Base-by-base conservation (phyloP, 768 basidiomycete genomes). In the Pisolithus tinctorius region DNA sequence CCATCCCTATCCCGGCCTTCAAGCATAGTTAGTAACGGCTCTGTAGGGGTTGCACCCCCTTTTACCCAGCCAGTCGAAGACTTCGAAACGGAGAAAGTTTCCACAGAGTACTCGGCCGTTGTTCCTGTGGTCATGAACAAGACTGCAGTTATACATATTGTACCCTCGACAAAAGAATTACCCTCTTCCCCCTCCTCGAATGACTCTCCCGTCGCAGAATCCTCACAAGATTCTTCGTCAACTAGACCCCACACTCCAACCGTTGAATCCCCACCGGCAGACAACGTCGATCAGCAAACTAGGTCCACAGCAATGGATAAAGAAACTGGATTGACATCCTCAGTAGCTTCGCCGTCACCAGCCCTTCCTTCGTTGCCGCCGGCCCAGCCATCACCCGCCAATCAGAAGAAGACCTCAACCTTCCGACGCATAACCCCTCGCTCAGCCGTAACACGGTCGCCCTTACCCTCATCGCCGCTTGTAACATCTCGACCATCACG, bases 371-470 rank as follows among this genome's bases (percentile, higher is more conserved):
- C 50, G 3, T 40, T 53, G 16, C 58, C 55, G 11, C 17, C 48
- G 17, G 4, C 45, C 37, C 44, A 34, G 29, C 45, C 51, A 43
- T 45, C 53, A 45, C 13, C 34, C 41, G 17, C 45, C 48, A 16
- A 55, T 23, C 45, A 51, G 0, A 60, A 48, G 43, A 79, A 71
- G 55, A 58, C 71, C 3, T 76, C 81, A 1, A 80, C 79, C 0
- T 81, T 82, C 61, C 74, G 81, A 25, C 78, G 74, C 45, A 59
- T 83, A 17, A 77, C 76, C 23, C 64, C 72, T 37, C 64, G 68
- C 52, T 64, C 29, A 13, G 62, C 52, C 43, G 45, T 60, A 20
- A 20, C 59, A 27, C 55, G 60, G 25, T 50, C 58, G 4, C 52
- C 66, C 1, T 25, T 68, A 11, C 56, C 64, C 13, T 61, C 69